Conservation (phyloP, 805 yeast species). For the Starmerella vitae region DNA sequence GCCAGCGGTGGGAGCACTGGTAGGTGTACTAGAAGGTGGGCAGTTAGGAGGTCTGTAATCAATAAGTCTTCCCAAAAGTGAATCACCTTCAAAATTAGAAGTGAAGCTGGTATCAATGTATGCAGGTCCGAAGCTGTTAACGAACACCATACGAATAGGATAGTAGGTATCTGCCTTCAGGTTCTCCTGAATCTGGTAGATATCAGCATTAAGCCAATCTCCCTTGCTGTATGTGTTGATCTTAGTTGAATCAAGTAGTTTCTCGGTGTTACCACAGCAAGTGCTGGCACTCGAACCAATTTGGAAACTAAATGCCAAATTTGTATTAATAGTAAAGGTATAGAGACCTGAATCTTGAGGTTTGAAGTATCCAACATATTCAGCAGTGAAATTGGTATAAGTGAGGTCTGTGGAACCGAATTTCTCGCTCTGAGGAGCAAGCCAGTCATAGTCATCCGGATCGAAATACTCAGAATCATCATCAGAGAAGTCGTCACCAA, state of each 20-base stretch:
- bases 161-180: not conserved
- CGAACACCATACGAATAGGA: not conserved
- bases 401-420: not conserved
- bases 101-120: not conserved
- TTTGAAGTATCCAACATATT: not conserved
- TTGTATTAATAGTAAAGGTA: not conserved
- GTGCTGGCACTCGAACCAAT: not conserved
- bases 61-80: not conserved
- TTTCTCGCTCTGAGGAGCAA: not conserved
- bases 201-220: not conserved
- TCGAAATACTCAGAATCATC: not conserved
- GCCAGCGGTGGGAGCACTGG: not conserved
- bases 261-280: not conserved
- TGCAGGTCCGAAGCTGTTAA: not conserved
- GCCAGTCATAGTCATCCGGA: too few relatives aligned
- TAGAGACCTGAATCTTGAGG: not conserved
- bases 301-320: not conserved
- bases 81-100: not conserved
- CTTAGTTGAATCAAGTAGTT: not conserved
- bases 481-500: not conserved
- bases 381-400: not conserved
- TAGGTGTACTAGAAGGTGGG: not conserved
- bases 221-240: not conserved
- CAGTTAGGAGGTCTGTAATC: not conserved
- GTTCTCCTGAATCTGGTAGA: not conserved